A percentile compares a stretch with the other conserved stretches of the same genome.
These are phyloP conservation scores for Termitomyces sp. DNA, from an alignment of 768 basidiomycete genomes.

Conservation along the genomic window DNA sequence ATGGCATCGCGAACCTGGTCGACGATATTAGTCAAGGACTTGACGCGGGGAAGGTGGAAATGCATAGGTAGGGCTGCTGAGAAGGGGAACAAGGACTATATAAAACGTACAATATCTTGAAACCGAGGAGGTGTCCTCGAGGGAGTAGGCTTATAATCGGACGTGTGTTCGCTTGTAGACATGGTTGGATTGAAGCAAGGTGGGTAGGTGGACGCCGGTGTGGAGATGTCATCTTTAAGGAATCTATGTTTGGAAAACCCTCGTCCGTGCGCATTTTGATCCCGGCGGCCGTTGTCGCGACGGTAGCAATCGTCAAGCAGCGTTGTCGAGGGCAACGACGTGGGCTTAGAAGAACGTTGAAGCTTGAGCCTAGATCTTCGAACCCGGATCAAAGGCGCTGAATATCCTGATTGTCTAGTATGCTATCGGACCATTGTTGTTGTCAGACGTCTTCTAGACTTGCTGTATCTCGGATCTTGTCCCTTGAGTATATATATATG, in stretches of 20 bases:
- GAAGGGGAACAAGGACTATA: not conserved
- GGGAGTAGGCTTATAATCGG: constrained; percentile 6
- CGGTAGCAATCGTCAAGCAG: not conserved
- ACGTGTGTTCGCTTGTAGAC: constrained; percentile 7
- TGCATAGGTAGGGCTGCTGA: constrained; percentile 26
- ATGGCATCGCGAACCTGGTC: constrained; percentile 67
- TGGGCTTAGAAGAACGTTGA: too few species aligned
- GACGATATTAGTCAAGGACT: constrained; percentile 39
- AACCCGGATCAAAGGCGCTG: not conserved
- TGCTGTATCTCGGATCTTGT: not conserved
- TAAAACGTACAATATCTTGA: constrained; percentile 15
- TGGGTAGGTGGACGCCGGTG: not conserved
- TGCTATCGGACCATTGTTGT: not conserved
- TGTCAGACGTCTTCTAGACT: too few species aligned
- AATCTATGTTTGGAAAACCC: constrained; percentile 6
- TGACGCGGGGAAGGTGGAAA: constrained; percentile 39
- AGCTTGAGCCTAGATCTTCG: not conserved
- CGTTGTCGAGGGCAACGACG: not conserved
- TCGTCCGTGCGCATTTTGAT: not conserved
- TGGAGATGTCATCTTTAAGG: not conserved
- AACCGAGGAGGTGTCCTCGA: constrained; percentile 15
- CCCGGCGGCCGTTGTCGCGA: too few species aligned
- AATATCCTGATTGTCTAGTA: not conserved
- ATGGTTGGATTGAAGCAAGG: constrained; percentile 2
- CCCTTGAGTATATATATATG: not conserved